These are phyloP conservation scores for Candida sonorensis DNA, from an alignment of 805 yeast species.

Conservation along the genomic window DNA sequence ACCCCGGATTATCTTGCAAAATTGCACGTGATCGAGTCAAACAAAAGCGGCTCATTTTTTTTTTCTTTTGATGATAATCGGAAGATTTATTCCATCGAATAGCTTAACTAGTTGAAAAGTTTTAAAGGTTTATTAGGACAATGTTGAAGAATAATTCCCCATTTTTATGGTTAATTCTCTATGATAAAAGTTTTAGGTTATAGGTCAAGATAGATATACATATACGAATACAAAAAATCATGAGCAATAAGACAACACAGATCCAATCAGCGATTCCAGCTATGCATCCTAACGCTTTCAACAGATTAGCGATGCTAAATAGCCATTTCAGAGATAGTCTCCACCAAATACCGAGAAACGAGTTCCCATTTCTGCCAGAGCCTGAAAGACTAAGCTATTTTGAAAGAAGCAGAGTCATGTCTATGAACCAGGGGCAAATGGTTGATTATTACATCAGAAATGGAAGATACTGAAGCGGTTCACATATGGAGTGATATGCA, in stretches of 20 bases:
- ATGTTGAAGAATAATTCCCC: no score
- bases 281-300: conserved; percentile 3
- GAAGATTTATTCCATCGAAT: no score
- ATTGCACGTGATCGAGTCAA: conserved; percentile 1
- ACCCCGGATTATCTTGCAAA: no score
- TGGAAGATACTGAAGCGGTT: not conserved
- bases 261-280: no score
- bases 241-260: not conserved
- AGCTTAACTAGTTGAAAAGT: no score
- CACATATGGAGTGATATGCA: no score
- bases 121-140: no score
- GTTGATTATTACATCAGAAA: conserved; percentile 6
- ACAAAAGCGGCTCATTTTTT: not conserved
- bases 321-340: conserved; percentile 10
- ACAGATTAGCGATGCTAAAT: conserved; percentile 16
- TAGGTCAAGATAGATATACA: no score
- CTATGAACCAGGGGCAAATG: conserved; percentile 13
- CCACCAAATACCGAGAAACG: conserved; percentile 5
- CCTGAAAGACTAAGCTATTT: conserved; percentile 14
- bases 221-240: no score
- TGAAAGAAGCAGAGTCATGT: conserved; percentile 1
- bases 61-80: no score
- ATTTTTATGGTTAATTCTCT: no score
- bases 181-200: no score
- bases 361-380: conserved; percentile 17